Evolutionary conservation across 2,329 filamentous ascomycete genomes (phyloP).

Genomic region (Chaetomium sp.): DNA sequence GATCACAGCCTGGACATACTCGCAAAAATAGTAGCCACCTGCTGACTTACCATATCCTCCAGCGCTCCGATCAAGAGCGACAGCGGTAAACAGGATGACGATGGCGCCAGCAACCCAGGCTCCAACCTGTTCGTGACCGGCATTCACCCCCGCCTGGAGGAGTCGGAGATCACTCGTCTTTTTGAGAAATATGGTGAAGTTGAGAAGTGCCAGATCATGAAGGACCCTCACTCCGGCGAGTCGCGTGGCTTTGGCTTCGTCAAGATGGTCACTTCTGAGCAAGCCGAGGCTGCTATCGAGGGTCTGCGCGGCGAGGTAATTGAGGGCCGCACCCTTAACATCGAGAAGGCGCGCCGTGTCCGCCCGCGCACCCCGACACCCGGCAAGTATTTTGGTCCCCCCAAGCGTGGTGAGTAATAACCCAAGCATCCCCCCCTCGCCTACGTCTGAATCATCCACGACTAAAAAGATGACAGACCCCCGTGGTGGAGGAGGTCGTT

Average conservation of each 20-base stretch:
- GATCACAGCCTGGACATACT: neutral
- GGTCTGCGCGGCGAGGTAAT: conserved; percentile 91
- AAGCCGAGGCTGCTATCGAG: conserved; percentile 95
- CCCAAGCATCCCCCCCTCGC: conserved; percentile 24
- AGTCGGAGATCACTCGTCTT: conserved; percentile 85
- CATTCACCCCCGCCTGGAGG: conserved; percentile 86
- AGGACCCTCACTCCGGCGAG: conserved; percentile 96
- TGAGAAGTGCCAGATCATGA: conserved; percentile 99
- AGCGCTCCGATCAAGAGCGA: conserved; percentile 43
- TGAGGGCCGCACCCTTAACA: conserved; percentile 92
- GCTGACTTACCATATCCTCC: conserved; percentile 15
- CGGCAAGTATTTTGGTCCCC: conserved; percentile 97
- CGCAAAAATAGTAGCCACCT: neutral
- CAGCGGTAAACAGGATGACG: conserved; percentile 56
- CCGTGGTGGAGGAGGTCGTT: conserved; percentile 43
- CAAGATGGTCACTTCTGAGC: conserved; percentile 93
- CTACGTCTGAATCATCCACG: conserved; percentile 25
- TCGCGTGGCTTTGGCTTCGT: conserved; percentile 98
- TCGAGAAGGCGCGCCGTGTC: conserved; percentile 95
- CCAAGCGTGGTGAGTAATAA: conserved; percentile 76
- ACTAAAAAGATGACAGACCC: conserved; percentile 37
- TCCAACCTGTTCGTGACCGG: conserved; percentile 99
- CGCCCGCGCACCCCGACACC: conserved; percentile 93
- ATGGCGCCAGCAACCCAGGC: conserved; percentile 81
- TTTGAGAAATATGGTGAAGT: conserved; percentile 99